Evolutionary conservation across 108 stramenopile genomes (phyloP).

Genomic region (Aurantiochytrium sp.): DNA sequence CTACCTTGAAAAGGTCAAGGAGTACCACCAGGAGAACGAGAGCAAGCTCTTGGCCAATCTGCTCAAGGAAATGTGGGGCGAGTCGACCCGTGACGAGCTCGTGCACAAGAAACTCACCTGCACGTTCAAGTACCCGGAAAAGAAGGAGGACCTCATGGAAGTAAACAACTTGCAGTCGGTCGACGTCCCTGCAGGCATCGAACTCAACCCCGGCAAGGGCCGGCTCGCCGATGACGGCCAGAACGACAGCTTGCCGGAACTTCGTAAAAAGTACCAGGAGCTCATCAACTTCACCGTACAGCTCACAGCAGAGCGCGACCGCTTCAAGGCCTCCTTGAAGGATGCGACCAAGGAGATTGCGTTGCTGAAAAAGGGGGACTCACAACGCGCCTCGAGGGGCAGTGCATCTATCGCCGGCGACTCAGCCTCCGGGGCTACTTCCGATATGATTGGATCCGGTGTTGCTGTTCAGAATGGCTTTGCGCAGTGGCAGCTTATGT

Average conservation of each 20-base stretch:
- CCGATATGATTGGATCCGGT: neutral
- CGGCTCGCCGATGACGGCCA: neutral
- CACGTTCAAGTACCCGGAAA: neutral
- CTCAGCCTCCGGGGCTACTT: neutral
- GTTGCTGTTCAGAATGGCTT: neutral
- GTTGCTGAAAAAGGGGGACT: neutral
- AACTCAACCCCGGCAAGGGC: neutral
- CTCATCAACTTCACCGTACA: slow-evolving; percentile 82
- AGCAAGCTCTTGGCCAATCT: neutral
- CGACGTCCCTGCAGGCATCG: neutral
- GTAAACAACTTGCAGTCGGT: neutral
- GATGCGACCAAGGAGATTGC: slow-evolving; percentile 6
- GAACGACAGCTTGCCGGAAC: neutral
- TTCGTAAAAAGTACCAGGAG: slow-evolving; percentile 87
- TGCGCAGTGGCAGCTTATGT: neutral
- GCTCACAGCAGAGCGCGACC: slow-evolving; percentile 82
- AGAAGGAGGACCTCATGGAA: neutral
- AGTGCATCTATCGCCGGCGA: too few relatives aligned
- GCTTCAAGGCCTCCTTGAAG: slow-evolving; percentile 7
- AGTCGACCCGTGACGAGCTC: neutral
- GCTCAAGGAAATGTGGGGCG: neutral
- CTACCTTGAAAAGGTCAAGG: neutral
- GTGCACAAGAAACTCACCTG: slow-evolving; percentile 20
- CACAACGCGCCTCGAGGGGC: neutral
- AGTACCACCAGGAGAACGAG: neutral